Percentiles rank a stretch among this genome's conserved stretches.
Conservation (phyloP, 345 rosid species). For the Kandelia obovata region DNA sequence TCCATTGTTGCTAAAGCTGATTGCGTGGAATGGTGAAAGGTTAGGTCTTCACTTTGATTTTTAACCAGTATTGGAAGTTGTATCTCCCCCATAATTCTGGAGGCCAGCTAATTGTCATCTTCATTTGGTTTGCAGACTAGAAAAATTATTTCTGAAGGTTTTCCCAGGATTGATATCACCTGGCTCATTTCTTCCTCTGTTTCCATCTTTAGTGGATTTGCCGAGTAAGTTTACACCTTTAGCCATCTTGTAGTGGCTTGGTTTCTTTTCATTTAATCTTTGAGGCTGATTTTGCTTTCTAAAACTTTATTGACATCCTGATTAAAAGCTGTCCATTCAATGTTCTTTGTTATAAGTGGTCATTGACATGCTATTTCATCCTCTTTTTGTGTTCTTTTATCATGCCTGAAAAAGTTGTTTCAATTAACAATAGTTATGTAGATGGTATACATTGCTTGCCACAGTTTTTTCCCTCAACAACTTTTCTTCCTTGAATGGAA, state of each 20-base stretch:
- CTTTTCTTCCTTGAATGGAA: background rate
- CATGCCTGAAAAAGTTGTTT: background rate
- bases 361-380: background rate
- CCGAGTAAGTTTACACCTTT: slow-evolving; percentile 54
- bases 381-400: background rate
- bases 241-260: background rate
- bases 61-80: background rate
- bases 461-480: background rate
- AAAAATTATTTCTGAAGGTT: slow-evolving; percentile 63
- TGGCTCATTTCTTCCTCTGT: slow-evolving; percentile 89
- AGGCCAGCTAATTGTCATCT: slow-evolving; percentile 10
- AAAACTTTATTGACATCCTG: background rate
- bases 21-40: slow-evolving; percentile 95
- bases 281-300: background rate
- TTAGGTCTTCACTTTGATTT: slow-evolving; percentile 31
- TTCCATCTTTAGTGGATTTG: slow-evolving; percentile 81
- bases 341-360: background rate
- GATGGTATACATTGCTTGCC: background rate
- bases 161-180: slow-evolving; percentile 78
- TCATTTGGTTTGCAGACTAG: slow-evolving; percentile 53
- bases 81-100: background rate
- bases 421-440: background rate
- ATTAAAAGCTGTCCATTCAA: background rate
- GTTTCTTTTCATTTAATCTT: background rate
- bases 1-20: slow-evolving; percentile 86